Base-by-base conservation (phyloP, 2,329 filamentous ascomycete species). In the Sordariomycetes sp. region DNA sequence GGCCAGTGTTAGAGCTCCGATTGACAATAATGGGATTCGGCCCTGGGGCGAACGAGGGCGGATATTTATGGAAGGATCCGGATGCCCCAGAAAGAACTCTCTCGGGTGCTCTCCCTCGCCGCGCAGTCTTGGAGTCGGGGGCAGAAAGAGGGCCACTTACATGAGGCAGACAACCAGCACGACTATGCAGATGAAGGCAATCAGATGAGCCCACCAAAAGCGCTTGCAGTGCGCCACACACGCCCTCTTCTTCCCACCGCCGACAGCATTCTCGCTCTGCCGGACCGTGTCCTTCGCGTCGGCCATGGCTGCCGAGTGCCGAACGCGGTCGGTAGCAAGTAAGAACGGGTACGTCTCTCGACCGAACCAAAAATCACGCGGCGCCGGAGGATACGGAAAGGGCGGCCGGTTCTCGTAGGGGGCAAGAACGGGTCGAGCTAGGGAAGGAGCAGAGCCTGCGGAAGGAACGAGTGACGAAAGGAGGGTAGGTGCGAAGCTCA, bases 131-230 rank as follows among this genome's bases (percentile, higher is more conserved):
- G 8, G 18, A n/a, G 18, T 40, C 8, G 43, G 43, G 7, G 46
- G 20, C n/a, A 12, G 10, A 20, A 8, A 20, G 8, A 6, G 46
- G 20, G 46, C 8, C 20, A 57, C 82, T 79, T 74, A 86, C 83
- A 86, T 69, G 46, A 84, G 71, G 46, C 80, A 74, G 20, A 87
- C 76, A 43, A 83, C 72, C 16, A 87, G 69, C 37, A 83, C 73
- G 51, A 79, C 67, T 52, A 83, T 69, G 60, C 75, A 62, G 59
- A 78, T 65, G 56, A 82, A 67, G 18, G 74, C 66, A 59, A 86
- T 71, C 60, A 85, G 67, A 64, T 84, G 76, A 61, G 76, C 64
- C 83, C 83, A 87, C 84, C 83, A 87, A 64, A 79, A 85, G 63
- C 72, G 75, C 65, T 70, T 75, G 67, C 77, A 78, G 66, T 83